Evolutionary conservation across 1,284 basidiomycete species (phyloP), one percentile per base, ranked within the genome.

Genomic region (Amylostereum areolatum): DNA sequence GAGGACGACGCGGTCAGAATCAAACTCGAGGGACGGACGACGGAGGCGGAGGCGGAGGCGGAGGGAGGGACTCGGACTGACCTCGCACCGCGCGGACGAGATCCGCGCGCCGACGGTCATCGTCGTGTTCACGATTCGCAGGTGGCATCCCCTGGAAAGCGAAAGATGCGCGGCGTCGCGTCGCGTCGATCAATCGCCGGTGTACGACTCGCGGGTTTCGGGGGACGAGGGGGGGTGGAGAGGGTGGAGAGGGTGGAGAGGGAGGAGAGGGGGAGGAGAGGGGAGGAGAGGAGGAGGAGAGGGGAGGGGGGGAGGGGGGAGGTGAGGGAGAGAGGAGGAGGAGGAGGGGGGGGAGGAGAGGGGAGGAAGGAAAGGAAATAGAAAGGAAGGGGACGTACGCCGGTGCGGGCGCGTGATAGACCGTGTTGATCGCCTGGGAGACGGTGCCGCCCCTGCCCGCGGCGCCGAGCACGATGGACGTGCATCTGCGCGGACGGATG

Each of bases 401-500:
- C 32, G 52, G 62, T 32, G 69, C 66, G 11, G 74, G 68, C n/a
- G 68, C 65, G 52, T 77, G 74, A 68, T 72, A 78, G 34, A 71
- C 68, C 24, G 77, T 57, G 50, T 72, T 70, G 70, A 78, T 73
- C 2, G 74, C 67, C 53, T 76, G 74, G 2, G 76, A 77, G 8
- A 78, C 64, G 1, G 75, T 74, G n/a, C 68, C 55, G 12, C 62
- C 63, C 12, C 62, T 57, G 0, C 72, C 72, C 7, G 77, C 66
- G 4, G 65, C 63, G 11, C 74, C 62, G 8, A 76, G 66, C 1
- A 73, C 65, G 3, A 73, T 69, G 12, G 71, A 67, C 1, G 75
- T 69, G 54, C 75, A 76, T 10, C 75, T 78, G 43, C 42, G 47
- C 24, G 18, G n/a, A 28, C 29, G 27, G 47, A 11, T 36, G 31